These are phyloP conservation scores for Komagataella phaffii DNA, from an alignment of 805 yeast species.

Conservation along the genomic window DNA sequence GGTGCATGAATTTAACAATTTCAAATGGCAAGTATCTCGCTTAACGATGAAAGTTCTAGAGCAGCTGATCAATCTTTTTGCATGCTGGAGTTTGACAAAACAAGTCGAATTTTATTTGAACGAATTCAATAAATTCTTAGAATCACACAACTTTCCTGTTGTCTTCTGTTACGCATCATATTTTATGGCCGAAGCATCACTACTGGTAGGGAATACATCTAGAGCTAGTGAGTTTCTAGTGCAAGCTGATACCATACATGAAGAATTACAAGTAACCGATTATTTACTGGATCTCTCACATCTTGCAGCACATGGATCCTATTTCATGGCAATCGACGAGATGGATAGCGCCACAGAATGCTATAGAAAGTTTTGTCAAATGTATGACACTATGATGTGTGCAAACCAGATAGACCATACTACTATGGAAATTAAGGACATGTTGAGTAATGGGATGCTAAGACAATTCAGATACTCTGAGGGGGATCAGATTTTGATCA, in stretches of 20 bases:
- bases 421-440: not conserved
- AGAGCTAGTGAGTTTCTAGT: constrained; percentile 6
- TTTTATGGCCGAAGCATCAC: constrained; percentile 11
- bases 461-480: not conserved
- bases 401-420: not conserved
- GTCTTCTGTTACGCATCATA: constrained; percentile 9
- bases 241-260: constrained; percentile 5
- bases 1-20: not conserved
- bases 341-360: constrained; percentile 1
- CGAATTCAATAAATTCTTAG: constrained; percentile 12
- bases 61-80: constrained; percentile 22
- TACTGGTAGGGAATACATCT: constrained; percentile 6
- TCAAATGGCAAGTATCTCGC: not conserved
- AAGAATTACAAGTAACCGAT: constrained; percentile 4
- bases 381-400: not conserved
- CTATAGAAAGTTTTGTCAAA: not conserved
- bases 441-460: not conserved
- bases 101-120: constrained; percentile 41
- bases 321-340: constrained; percentile 7
- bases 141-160: constrained; percentile 12
- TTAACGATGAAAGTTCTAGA: constrained; percentile 23
- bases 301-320: constrained; percentile 7
- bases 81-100: constrained; percentile 40
- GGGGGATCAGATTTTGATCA: not conserved
- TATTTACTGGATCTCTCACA: constrained; percentile 8